A percentile compares a stretch with the other conserved stretches of the same genome.
Evolutionary conservation across 176 grass and related monocot genomes (phyloP).

Genomic region (Oryza australiensis): DNA sequence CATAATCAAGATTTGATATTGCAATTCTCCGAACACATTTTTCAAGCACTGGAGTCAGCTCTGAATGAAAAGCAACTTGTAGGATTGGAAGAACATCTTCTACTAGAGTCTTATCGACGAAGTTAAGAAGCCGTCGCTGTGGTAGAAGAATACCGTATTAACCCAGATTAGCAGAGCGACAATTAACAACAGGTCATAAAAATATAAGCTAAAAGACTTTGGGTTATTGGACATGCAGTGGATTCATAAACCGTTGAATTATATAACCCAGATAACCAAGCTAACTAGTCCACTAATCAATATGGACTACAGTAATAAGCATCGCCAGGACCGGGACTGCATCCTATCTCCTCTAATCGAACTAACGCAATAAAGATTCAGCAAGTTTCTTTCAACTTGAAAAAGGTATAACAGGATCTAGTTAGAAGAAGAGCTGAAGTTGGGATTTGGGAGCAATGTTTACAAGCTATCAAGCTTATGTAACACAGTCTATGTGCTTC

Average conservation of each 20-base stretch:
- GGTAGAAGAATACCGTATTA: slow-evolving; percentile 41
- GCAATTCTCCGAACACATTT: slow-evolving; percentile 86
- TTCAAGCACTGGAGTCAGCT: slow-evolving; percentile 50
- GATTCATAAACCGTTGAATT: neutral
- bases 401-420: neutral
- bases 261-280: neutral
- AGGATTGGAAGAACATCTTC: slow-evolving; percentile 88
- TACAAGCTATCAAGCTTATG: neutral
- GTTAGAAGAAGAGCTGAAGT: neutral
- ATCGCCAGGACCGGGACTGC: neutral
- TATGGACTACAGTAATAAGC: neutral
- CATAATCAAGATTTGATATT: slow-evolving; percentile 80
- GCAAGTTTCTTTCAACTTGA: neutral
- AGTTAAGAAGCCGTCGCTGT: slow-evolving; percentile 88
- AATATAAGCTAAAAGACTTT: neutral
- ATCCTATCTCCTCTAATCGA: neutral
- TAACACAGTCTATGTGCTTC: neutral
- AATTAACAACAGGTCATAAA: slow-evolving; percentile 14
- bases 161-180: slow-evolving; percentile 3
- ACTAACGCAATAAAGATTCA: neutral
- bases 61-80: slow-evolving; percentile 71
- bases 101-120: slow-evolving; percentile 88
- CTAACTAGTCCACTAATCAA: neutral
- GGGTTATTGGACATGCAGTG: neutral
- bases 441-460: neutral